A percentile compares a stretch with the other conserved stretches of the same genome.
Evolutionary conservation across 1,284 basidiomycete species (phyloP).

Genomic region (Flammula alnicola): DNA sequence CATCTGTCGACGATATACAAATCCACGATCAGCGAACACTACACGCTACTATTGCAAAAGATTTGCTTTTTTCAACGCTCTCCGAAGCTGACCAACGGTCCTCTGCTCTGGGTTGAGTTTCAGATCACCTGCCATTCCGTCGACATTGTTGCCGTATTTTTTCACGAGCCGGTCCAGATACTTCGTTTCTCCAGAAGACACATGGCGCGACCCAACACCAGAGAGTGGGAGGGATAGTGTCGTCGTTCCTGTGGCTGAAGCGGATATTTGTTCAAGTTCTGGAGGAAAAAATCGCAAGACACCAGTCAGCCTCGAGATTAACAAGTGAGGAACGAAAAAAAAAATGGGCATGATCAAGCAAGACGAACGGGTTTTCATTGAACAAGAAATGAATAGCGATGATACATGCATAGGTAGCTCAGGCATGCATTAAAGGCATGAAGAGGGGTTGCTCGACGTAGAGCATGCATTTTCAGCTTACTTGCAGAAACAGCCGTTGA

Average conservation of each 20-base stretch:
- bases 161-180: conserved; percentile 74
- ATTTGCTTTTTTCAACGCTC: conserved; percentile 61
- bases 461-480: neutral
- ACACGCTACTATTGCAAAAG: conserved; percentile 20
- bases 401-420: neutral
- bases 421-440: neutral
- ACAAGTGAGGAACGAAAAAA: neutral
- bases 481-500: neutral
- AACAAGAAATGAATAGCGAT: neutral
- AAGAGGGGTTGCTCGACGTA: neutral
- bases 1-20: conserved; percentile 3
- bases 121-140: conserved; percentile 81
- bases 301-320: neutral
- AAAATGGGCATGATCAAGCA: neutral
- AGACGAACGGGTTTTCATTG: neutral
- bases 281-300: conserved; percentile 13
- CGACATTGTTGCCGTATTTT: conserved; percentile 77
- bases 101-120: conserved; percentile 86
- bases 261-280: conserved; percentile 43
- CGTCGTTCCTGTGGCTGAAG: conserved; percentile 30
- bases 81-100: conserved; percentile 81
- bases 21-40: conserved; percentile 10
- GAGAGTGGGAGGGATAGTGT: conserved; percentile 45
- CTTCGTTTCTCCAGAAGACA: conserved; percentile 71
- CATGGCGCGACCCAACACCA: conserved; percentile 58